Evolutionary conservation across 306 rosid genomes (phyloP).

Genomic region (Lablab purpureus): DNA sequence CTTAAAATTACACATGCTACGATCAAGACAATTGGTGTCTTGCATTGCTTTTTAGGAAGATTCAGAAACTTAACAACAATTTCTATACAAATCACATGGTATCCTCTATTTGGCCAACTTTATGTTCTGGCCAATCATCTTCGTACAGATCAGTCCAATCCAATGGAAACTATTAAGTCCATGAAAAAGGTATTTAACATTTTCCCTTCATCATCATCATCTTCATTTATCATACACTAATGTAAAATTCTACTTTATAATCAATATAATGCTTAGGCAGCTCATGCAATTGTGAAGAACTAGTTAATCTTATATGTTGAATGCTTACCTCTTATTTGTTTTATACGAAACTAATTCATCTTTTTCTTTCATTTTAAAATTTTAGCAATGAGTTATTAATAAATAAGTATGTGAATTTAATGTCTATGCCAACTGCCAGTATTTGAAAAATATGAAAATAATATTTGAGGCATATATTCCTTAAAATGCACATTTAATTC

Average conservation of each 20-base stretch:
- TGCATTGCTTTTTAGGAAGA: no score
- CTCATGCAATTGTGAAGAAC: slow-evolving; percentile 56
- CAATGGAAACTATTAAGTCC: slow-evolving; percentile 61
- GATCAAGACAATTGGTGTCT: slow-evolving; percentile 27
- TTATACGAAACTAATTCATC: no score
- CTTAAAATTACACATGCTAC: not conserved
- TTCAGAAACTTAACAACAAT: slow-evolving; percentile 6
- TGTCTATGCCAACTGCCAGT: no score
- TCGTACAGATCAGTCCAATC: slow-evolving; percentile 74
- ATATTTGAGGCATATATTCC: no score
- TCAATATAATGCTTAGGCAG: slow-evolving; percentile 51
- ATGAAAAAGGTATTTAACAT: slow-evolving; percentile 53
- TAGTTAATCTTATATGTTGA: no score
- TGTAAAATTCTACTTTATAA: slow-evolving; percentile 19
- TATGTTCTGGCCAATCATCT: slow-evolving; percentile 72
- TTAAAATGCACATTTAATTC: no score
- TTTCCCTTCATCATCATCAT: slow-evolving; percentile 22
- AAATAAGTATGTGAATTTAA: no score
- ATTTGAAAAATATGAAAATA: no score
- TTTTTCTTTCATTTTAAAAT: no score
- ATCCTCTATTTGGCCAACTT: slow-evolving; percentile 73
- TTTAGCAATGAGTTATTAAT: no score
- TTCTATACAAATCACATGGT: slow-evolving; percentile 66
- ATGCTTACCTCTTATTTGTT: no score
- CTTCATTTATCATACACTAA: not conserved